Evolutionary conservation across 768 basidiomycete genomes (phyloP).

Genomic region (Leccinum sublutescens): DNA sequence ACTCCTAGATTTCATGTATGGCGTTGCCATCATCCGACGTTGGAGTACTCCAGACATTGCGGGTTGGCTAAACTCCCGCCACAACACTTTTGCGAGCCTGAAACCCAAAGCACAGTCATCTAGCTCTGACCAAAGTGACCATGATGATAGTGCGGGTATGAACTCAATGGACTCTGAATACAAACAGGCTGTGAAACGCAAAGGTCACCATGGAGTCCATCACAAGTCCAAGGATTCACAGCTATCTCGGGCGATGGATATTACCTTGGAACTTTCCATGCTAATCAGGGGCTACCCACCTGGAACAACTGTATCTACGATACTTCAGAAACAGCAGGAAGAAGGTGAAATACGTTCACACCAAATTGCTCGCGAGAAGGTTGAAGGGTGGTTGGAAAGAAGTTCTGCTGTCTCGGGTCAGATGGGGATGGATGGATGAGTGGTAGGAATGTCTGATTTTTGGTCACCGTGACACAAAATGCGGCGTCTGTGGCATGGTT

Average conservation of each 20-base stretch:
- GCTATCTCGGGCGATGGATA: slow-evolving; percentile 25
- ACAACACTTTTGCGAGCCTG: background rate
- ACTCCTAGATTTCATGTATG: background rate
- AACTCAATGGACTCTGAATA: too few species aligned
- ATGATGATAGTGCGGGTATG: background rate
- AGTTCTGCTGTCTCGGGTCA: too few species aligned
- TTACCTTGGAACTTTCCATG: slow-evolving; percentile 96
- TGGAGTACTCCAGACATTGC: background rate
- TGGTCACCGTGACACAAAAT: background rate
- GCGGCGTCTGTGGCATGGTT: background rate
- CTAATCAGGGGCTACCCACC: slow-evolving; percentile 98
- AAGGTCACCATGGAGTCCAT: background rate
- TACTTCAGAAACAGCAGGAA: background rate
- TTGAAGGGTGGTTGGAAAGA: background rate
- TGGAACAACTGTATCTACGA: slow-evolving; percentile 5
- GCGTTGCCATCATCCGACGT: background rate
- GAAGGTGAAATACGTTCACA: background rate
- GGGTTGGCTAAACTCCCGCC: background rate
- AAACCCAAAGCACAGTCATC: background rate
- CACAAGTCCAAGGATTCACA: background rate
- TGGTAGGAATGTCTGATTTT: too few species aligned
- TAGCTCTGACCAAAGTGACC: background rate
- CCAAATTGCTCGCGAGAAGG: background rate
- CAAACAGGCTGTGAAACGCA: accelerated
- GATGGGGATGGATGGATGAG: too few species aligned